Percentiles rank a stretch among this genome's conserved stretches.
These are phyloP conservation scores for Raphidocelis subcapitata DNA, from an alignment of 139 green algal species.

Conservation along the genomic window DNA sequence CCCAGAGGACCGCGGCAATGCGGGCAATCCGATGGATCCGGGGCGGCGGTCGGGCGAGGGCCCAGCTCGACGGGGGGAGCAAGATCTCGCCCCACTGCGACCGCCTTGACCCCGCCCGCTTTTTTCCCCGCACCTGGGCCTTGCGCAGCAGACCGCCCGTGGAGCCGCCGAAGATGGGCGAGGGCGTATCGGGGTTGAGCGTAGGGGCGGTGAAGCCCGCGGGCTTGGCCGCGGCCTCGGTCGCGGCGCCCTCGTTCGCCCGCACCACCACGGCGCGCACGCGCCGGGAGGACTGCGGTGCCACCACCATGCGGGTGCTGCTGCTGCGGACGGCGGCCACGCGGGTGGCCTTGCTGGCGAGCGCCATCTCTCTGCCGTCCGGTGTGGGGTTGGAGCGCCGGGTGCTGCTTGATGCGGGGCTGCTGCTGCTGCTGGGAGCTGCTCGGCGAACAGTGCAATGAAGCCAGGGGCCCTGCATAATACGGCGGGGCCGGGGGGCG, in stretches of 20 bases:
- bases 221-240: conserved; percentile 31
- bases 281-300: not conserved
- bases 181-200: conserved; percentile 90
- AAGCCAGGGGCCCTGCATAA: not conserved
- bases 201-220: conserved; percentile 75
- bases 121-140: conserved; percentile 82
- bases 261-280: conserved; percentile 46
- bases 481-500: not conserved
- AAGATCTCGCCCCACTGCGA: no score
- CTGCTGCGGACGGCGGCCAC: not conserved
- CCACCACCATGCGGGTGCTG: not conserved
- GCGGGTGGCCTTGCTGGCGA: conserved; percentile 15
- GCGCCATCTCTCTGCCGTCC: not conserved
- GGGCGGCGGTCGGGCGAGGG: not conserved
- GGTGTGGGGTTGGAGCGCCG: not conserved
- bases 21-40: not conserved
- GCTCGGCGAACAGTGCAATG: not conserved
- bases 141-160: conserved; percentile 96
- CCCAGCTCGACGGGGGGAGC: no score
- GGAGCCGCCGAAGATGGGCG: conserved; percentile 97
- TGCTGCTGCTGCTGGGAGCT: not conserved
- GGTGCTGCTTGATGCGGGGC: not conserved
- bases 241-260: conserved; percentile 43
- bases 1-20: no score
- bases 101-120: no score